A percentile compares a stretch with the other conserved stretches of the same genome.
Evolutionary conservation across 192 early-diverging fungal species (phyloP).

Genomic region (Linnemannia hyalina): DNA sequence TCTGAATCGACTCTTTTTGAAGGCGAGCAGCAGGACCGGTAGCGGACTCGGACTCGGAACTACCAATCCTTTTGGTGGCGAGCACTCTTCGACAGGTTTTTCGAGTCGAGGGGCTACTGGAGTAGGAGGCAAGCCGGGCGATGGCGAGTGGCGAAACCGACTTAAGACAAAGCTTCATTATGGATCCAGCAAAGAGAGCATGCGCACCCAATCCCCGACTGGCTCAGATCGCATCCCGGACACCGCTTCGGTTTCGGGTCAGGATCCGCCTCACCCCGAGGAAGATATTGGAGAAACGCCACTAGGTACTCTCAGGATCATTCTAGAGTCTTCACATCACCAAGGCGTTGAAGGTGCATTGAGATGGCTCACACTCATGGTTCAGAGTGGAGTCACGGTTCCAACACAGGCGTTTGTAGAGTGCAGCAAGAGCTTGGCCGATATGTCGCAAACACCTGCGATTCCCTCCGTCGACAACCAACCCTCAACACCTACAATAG

Average conservation of each 20-base stretch:
- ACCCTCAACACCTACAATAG: background rate
- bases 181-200: background rate
- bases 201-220: background rate
- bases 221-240: constrained; percentile 4
- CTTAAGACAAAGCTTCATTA: constrained; percentile 25
- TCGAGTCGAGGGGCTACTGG: background rate
- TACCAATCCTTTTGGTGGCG: background rate
- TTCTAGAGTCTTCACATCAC: constrained; percentile 15
- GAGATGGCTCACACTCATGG: constrained; percentile 35
- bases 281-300: constrained; percentile 16
- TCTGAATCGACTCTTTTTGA: constrained; percentile 33
- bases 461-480: background rate
- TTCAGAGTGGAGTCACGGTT: constrained; percentile 26
- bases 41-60: constrained; percentile 14
- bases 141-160: constrained; percentile 31
- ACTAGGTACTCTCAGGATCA: constrained; percentile 7
- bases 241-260: background rate
- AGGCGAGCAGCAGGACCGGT: constrained; percentile 15
- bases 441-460: background rate
- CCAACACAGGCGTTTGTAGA: constrained; percentile 23
- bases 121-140: background rate
- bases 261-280: background rate
- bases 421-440: constrained; percentile 21
- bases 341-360: constrained; percentile 7
- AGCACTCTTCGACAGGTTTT: background rate